These are phyloP conservation scores for Trichoderma gracile DNA, from an alignment of 2,329 filamentous ascomycete species.

Conservation along the genomic window DNA sequence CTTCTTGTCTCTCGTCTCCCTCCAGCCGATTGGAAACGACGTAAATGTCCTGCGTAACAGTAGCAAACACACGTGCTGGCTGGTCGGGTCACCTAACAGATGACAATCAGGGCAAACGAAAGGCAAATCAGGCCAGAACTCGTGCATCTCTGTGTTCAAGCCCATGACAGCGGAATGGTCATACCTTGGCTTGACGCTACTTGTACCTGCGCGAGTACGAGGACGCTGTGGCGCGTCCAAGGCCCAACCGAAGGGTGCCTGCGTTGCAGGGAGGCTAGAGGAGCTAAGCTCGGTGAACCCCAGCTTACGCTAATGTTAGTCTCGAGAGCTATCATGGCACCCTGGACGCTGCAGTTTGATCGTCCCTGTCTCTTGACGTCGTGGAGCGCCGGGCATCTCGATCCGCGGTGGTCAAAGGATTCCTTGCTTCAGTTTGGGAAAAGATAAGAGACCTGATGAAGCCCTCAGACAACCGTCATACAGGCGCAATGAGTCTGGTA, in stretches of 20 bases:
- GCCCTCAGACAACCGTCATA: not conserved
- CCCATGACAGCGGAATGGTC: not conserved
- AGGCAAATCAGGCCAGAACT: not conserved
- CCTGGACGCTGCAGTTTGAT: conserved; percentile 12
- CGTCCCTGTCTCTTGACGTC: conserved; percentile 21
- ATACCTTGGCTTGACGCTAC: conserved; percentile 12
- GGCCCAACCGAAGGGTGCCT: conserved; percentile 15
- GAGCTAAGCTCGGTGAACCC: conserved; percentile 7
- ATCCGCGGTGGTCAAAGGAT: not conserved
- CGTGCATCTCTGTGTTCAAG: not conserved
- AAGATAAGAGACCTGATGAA: not conserved
- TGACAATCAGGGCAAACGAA: not conserved
- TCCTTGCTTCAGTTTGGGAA: not conserved
- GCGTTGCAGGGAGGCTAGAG: not conserved
- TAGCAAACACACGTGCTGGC: not conserved
- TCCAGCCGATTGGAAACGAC: not conserved
- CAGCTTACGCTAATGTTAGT: conserved; percentile 19
- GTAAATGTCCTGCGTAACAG: not conserved
- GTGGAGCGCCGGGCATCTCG: conserved; percentile 15
- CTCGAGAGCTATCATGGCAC: conserved; percentile 12
- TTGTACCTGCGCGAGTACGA: too few species aligned
- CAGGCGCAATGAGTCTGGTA: not conserved
- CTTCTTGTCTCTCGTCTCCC: not conserved
- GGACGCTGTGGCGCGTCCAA: conserved; percentile 10
- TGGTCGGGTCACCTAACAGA: not conserved